phyloP scores from a whole-genome alignment of 306 rosid genomes.

The Luffa acutangula region DNA sequence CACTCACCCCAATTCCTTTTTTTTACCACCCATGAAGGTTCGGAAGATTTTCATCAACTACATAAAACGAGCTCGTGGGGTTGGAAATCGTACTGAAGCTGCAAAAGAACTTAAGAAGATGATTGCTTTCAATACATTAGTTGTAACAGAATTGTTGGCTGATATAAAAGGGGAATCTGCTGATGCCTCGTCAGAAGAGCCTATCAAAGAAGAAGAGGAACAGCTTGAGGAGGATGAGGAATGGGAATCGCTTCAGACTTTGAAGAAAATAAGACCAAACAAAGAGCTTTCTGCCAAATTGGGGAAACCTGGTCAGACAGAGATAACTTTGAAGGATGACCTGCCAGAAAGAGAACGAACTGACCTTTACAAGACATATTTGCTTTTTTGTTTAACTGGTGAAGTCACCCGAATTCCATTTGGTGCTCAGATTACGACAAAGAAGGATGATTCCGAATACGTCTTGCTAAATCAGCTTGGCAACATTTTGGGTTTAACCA shows the following conservation, averaged over 20 bases:
- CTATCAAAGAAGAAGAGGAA: slow-evolving; percentile 37
- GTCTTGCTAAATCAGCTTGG: slow-evolving; percentile 77
- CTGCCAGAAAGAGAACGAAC: slow-evolving; percentile 75
- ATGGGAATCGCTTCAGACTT: slow-evolving; percentile 70
- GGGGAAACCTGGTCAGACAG: slow-evolving; percentile 90
- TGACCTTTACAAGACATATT: slow-evolving; percentile 84
- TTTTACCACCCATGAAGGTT: slow-evolving; percentile 38
- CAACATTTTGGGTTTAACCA: slow-evolving; percentile 66
- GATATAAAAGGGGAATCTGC: slow-evolving; percentile 90
- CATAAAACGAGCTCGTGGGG: slow-evolving; percentile 71
- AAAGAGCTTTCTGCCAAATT: slow-evolving; percentile 51
- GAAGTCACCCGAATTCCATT: slow-evolving; percentile 71
- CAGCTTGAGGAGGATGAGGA: slow-evolving; percentile 46
- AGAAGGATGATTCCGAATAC: slow-evolving; percentile 86
- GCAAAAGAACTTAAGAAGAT: slow-evolving; percentile 90
- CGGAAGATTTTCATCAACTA: slow-evolving; percentile 61
- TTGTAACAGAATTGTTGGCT: slow-evolving; percentile 75
- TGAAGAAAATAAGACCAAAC: slow-evolving; percentile 56
- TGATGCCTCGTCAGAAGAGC: slow-evolving; percentile 48
- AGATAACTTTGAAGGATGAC: slow-evolving; percentile 86
- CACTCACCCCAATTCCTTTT: neutral
- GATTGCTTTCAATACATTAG: slow-evolving; percentile 86
- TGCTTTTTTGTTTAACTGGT: slow-evolving; percentile 77
- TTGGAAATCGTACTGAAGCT: slow-evolving; percentile 62
- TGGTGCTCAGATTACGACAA: slow-evolving; percentile 67